Conservation (phyloP, 192 early-diverging fungal species). For the Coemansia sp. region DNA sequence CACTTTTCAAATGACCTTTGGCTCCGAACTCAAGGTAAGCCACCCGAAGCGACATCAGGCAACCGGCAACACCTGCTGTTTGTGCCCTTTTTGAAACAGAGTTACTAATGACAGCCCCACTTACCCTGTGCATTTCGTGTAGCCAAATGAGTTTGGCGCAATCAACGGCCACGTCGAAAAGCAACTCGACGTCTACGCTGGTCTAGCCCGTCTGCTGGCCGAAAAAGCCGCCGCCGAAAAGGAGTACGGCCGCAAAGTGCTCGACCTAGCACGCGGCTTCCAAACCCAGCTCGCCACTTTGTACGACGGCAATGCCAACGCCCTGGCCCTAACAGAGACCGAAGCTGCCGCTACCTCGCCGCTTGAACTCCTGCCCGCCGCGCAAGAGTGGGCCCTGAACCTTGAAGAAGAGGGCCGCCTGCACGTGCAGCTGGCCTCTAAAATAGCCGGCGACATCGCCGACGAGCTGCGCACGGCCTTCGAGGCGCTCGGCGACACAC, state of each 20-base stretch:
- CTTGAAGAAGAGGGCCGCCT: conserved; percentile 45
- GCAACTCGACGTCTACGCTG: conserved; percentile 35
- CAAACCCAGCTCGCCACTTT: conserved; percentile 25
- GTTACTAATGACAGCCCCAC: neutral
- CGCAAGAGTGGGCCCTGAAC: conserved; percentile 36
- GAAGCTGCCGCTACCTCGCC: conserved; percentile 19
- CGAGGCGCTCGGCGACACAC: conserved; percentile 21
- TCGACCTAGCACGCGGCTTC: conserved; percentile 32
- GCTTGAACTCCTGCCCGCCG: conserved; percentile 39
- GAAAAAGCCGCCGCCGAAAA: conserved; percentile 44
- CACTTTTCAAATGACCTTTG: conserved; percentile 38
- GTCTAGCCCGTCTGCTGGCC: conserved; percentile 30
- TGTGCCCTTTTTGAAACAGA: no score
- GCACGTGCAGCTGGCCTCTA: conserved; percentile 40
- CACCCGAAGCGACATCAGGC: neutral
- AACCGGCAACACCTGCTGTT: no score
- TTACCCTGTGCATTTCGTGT: neutral
- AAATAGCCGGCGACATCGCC: conserved; percentile 29
- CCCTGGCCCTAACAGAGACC: conserved; percentile 35
- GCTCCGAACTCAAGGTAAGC: conserved; percentile 48
- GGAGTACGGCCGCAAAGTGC: conserved; percentile 39
- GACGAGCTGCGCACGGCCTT: conserved; percentile 26
- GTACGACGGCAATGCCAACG: conserved; percentile 18
- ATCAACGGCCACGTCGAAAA: conserved; percentile 45
- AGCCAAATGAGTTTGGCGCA: conserved; percentile 51